Base-by-base conservation (phyloP, 371 early-diverging fungal species). In the Syncephalastrum contaminatum region DNA sequence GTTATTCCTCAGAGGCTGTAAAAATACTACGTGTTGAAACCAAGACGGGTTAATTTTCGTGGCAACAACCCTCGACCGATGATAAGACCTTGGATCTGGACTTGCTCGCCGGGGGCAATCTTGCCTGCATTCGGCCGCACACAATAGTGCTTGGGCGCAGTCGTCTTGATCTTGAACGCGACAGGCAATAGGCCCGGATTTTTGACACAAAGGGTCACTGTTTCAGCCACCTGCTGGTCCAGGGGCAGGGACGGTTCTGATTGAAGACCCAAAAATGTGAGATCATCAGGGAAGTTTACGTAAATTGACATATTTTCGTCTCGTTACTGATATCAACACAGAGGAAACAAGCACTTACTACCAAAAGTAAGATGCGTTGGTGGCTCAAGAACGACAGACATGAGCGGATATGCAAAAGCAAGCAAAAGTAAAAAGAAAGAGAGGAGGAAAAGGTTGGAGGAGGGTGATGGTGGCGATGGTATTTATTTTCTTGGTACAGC, bases 101-200 rank as follows among this genome's bases (percentile, higher is more conserved):
- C 73, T 19, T 84, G 64, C 22, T 77, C 71, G 40, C 87, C 83
- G 4, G 96, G 86, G 30, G 86, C 86, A 51, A 99, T 81, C 46
- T 85, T 73, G 19, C 97, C 97, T 36, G 92, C 85, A 79, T 97
- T 99, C 48, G 99, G 98, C 24, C 96, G 87, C 39, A 99, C 94
- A 63, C 93, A 94, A 72, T 97, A 99, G 69, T 93, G 92, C 73
- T 95, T 95, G 18, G 99, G 99, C 0, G 95, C 94, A 7, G 98
- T 99, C 4, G 99, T 99, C 67, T 97, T 97, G 67, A 99, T 92
- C 75, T 99, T 97, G 80, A 95, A 99, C 12, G 91, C 88, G 36
- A 90, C 75, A 0, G 91, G 82, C 36, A 30, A 2, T 10, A 30
- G 36, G 2, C 36, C 36, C 36, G 36, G 36, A 30, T 30, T 30